Conservation (phyloP, 495 filamentous ascomycete genomes). For the Pseudotulostoma volvatum region DNA sequence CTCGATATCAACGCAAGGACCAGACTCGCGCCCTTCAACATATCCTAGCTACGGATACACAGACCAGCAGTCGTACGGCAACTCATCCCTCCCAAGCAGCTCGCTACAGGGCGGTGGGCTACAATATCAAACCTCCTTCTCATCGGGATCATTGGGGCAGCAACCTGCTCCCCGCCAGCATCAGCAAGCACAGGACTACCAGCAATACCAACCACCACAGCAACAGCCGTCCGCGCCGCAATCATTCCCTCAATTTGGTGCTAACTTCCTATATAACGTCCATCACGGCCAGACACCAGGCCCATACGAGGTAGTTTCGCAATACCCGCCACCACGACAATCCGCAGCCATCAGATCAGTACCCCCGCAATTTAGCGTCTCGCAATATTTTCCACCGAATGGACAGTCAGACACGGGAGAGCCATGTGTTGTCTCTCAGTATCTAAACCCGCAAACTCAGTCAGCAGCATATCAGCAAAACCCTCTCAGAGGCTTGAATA, state of each 20-base stretch:
- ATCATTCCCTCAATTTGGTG: conserved; percentile 37
- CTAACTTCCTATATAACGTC: conserved; percentile 68
- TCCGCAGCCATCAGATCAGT: conserved; percentile 70
- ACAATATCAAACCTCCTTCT: conserved; percentile 30
- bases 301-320: conserved; percentile 64
- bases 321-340: conserved; percentile 57
- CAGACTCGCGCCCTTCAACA: background rate
- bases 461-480: conserved; percentile 38
- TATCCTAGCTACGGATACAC: conserved; percentile 31
- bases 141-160: conserved; percentile 19
- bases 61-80: conserved; percentile 8
- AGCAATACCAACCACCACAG: background rate
- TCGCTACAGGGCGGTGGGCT: conserved; percentile 24
- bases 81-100: conserved; percentile 2
- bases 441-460: conserved; percentile 36
- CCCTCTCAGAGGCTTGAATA: conserved; percentile 30
- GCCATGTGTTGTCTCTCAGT: conserved; percentile 33
- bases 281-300: conserved; percentile 47
- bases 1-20: background rate
- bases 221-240: conserved; percentile 11
- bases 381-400: conserved; percentile 61
- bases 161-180: conserved; percentile 16
- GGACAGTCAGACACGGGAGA: conserved; percentile 50
- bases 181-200: conserved; percentile 4
- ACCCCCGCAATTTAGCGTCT: conserved; percentile 47